These are phyloP conservation scores for Suhomyces atakaporum DNA, from an alignment of 1,139 yeast genomes.

Conservation along the genomic window DNA sequence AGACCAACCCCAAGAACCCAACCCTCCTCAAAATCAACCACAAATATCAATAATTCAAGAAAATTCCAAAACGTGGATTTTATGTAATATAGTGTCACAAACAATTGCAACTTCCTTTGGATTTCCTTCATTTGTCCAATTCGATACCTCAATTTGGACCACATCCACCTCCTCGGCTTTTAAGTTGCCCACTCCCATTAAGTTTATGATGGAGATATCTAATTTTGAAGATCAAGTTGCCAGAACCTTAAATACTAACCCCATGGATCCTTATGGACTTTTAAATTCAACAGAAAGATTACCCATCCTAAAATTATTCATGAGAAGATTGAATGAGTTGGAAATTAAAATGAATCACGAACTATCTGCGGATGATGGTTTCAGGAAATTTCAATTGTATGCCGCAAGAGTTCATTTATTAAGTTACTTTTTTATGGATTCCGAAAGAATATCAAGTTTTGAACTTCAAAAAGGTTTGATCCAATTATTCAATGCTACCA, in stretches of 20 bases:
- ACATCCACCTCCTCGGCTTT: constrained; percentile 21
- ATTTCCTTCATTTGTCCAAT: constrained; percentile 87
- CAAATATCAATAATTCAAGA: constrained; percentile 58
- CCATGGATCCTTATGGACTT: constrained; percentile 66
- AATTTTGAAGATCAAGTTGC: constrained; percentile 85
- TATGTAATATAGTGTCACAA: constrained; percentile 87
- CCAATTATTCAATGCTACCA: constrained; percentile 76
- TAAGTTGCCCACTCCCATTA: constrained; percentile 59
- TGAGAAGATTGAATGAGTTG: constrained; percentile 71
- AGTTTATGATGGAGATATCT: constrained; percentile 79
- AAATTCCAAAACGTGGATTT: constrained; percentile 88
- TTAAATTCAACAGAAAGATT: constrained; percentile 69
- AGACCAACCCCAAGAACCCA: constrained; percentile 7
- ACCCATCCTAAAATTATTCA: constrained; percentile 69
- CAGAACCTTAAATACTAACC: constrained; percentile 71
- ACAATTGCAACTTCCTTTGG: constrained; percentile 91
- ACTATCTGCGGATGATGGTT: constrained; percentile 51
- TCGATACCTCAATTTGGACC: constrained; percentile 70
- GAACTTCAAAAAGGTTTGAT: constrained; percentile 77
- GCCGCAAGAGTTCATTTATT: constrained; percentile 77
- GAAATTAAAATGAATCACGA: constrained; percentile 52
- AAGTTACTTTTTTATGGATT: constrained; percentile 79
- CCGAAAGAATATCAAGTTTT: constrained; percentile 51
- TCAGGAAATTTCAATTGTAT: constrained; percentile 65
- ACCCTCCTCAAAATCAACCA: constrained; percentile 20